phyloP scores from a whole-genome alignment of 768 basidiomycete species.

The Naganishia friedmannii region DNA sequence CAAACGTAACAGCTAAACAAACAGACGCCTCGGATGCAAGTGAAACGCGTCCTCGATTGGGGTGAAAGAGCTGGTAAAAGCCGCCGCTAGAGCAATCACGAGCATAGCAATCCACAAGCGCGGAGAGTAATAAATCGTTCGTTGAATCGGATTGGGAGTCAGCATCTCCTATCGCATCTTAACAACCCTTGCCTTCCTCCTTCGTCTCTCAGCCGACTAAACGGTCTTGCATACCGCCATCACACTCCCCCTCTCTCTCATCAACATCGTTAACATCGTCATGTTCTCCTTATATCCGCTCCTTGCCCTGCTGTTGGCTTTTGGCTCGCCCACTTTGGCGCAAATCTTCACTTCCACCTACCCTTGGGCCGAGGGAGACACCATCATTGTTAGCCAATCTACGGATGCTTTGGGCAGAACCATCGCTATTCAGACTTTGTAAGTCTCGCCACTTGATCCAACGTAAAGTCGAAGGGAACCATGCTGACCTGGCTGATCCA shows the following conservation, averaged over 20 bases:
- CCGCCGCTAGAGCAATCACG: background rate
- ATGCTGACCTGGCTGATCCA: background rate
- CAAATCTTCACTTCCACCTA: slow-evolving; percentile 11
- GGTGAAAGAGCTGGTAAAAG: background rate
- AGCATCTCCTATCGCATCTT: background rate
- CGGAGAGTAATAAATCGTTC: background rate
- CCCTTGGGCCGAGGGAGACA: slow-evolving; percentile 28
- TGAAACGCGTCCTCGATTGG: background rate
- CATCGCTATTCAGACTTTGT: slow-evolving; percentile 30
- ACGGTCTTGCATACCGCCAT: background rate
- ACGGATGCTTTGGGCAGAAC: slow-evolving; percentile 29
- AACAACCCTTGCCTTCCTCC: background rate
- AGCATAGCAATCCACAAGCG: slow-evolving; percentile 17
- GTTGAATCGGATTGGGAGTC: background rate
- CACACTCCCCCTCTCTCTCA: background rate
- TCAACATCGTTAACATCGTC: background rate
- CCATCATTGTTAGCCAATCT: slow-evolving; percentile 27
- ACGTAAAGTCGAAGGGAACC: background rate
- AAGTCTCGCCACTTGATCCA: background rate
- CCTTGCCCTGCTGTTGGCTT: slow-evolving; percentile 1
- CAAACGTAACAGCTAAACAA: background rate
- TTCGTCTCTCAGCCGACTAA: background rate
- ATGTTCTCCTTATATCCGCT: slow-evolving; percentile 17
- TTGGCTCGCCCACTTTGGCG: slow-evolving; percentile 6
- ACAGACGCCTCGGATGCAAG: background rate